Evolutionary conservation across 306 rosid genomes (phyloP).

Genomic region (Fragaria vesca): DNA sequence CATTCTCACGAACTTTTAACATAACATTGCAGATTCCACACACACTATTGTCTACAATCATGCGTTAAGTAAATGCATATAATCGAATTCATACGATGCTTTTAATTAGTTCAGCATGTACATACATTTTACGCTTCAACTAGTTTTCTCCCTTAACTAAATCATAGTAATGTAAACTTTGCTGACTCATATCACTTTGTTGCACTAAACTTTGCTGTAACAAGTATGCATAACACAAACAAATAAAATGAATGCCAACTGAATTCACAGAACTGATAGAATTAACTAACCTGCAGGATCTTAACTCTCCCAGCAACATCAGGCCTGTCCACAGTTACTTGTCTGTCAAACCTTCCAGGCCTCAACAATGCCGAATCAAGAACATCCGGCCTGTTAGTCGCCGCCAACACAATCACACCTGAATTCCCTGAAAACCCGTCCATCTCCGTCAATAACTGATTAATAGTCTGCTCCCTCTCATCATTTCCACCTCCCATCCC

Average conservation of each 20-base stretch:
- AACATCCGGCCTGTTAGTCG: constrained; percentile 95
- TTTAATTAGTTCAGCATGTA: background rate
- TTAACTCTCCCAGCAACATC: constrained; percentile 97
- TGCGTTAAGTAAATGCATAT: background rate
- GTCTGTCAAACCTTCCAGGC: constrained; percentile 94
- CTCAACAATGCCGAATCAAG: constrained; percentile 83
- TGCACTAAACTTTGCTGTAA: background rate
- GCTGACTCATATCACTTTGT: background rate
- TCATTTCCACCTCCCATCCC: constrained; percentile 99
- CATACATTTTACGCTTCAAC: background rate
- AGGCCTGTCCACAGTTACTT: constrained; percentile 96
- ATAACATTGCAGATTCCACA: background rate
- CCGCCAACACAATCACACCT: constrained; percentile 95
- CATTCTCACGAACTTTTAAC: background rate
- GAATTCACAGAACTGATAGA: background rate
- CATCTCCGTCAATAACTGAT: constrained; percentile 98
- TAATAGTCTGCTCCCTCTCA: constrained; percentile 98
- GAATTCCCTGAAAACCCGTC: constrained; percentile 98
- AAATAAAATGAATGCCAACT: background rate
- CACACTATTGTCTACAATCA: background rate
- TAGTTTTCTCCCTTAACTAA: background rate
- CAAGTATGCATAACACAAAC: background rate
- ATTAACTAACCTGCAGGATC: constrained; percentile 78
- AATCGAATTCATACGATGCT: background rate
- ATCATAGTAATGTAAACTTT: background rate